These are phyloP conservation scores for Backusella liffmaniae DNA, from an alignment of 192 early-diverging fungal genomes.

Conservation along the genomic window DNA sequence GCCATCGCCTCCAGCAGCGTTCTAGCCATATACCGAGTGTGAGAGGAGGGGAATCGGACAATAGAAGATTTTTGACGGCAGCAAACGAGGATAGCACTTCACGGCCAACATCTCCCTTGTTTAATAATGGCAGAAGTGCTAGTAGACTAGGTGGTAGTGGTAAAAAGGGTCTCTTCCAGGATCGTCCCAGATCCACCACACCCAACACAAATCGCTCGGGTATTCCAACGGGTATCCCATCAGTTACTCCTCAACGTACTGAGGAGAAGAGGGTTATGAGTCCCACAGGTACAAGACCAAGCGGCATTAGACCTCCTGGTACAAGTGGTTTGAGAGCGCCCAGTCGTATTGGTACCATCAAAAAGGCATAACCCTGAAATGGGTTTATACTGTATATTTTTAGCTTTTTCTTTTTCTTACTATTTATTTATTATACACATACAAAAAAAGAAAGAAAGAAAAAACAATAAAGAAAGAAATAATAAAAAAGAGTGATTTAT, in stretches of 20 bases:
- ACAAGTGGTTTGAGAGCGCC: background rate
- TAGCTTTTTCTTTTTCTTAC: background rate
- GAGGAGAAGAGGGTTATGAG: conserved; percentile 7
- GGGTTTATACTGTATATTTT: background rate
- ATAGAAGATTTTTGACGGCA: background rate
- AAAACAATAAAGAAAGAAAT: background rate
- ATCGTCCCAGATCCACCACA: background rate
- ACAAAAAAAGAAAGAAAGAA: no score
- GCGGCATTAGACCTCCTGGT: conserved; percentile 10
- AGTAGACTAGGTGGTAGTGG: background rate
- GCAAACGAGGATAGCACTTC: background rate
- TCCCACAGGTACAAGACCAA: conserved; percentile 1
- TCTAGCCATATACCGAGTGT: conserved; percentile 29
- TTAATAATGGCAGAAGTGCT: background rate
- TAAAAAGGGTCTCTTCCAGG: background rate
- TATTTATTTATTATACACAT: background rate
- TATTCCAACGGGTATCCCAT: background rate
- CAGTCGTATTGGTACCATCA: conserved; percentile 10
- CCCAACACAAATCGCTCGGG: background rate
- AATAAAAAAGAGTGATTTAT: background rate
- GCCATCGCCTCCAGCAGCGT: background rate
- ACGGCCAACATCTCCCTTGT: background rate
- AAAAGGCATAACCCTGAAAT: background rate
- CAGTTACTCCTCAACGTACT: background rate
- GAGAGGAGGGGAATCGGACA: background rate